Evolutionary conservation across 345 rosid species (phyloP).

Genomic region (Cochlearia excelsa): DNA sequence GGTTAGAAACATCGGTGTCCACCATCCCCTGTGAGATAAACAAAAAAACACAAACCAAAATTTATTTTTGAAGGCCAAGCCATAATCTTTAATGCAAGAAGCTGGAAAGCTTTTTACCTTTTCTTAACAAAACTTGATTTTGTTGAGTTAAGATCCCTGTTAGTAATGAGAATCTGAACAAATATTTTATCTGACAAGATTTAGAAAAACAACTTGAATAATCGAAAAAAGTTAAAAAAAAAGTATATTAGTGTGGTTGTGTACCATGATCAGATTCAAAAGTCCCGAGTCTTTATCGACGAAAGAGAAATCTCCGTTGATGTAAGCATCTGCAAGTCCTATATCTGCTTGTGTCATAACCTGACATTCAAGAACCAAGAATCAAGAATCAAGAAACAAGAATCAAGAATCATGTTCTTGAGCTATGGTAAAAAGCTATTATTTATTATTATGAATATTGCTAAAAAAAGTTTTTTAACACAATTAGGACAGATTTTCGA

Average conservation of each 20-base stretch:
- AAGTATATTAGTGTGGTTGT: conserved; percentile 8
- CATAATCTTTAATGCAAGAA: not conserved
- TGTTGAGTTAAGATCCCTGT: conserved; percentile 44
- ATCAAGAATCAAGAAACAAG: conserved; percentile 6
- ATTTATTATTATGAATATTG: not conserved
- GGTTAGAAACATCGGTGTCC: conserved; percentile 69
- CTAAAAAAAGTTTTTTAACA: too few relatives aligned
- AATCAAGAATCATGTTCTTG: not conserved
- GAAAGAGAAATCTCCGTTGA: conserved; percentile 75
- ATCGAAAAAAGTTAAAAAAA: not conserved
- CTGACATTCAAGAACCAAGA: conserved; percentile 33
- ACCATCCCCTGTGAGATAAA: conserved; percentile 62
- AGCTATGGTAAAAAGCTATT: not conserved
- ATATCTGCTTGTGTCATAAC: conserved; percentile 90
- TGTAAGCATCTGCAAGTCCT: conserved; percentile 86
- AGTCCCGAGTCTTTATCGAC: conserved; percentile 78
- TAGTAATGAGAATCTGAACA: conserved; percentile 44
- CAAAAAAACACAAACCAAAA: not conserved
- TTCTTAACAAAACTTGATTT: conserved; percentile 36
- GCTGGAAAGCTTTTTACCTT: conserved; percentile 39
- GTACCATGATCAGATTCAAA: conserved; percentile 67
- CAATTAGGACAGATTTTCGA: too few relatives aligned
- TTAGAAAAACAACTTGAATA: too few relatives aligned
- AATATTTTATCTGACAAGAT: not conserved
- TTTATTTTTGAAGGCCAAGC: not conserved